These are phyloP conservation scores for Dillenia suffruticosa DNA, from an alignment of 164 flowering plant species.

Conservation along the genomic window DNA sequence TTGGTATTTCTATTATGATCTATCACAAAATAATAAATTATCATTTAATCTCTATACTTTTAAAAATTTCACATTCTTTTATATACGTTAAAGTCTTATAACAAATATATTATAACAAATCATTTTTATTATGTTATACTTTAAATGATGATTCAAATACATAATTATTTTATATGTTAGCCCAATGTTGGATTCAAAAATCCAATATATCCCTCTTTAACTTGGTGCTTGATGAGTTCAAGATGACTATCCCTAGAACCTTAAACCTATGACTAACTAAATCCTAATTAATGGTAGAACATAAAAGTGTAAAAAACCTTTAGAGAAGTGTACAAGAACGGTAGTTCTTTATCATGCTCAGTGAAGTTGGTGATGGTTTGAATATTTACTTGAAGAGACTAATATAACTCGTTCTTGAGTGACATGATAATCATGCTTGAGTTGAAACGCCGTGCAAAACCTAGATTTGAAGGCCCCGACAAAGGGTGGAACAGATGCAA, in stretches of 20 bases:
- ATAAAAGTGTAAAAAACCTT: slow-evolving; percentile 31
- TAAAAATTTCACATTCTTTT: no score
- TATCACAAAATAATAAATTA: no score
- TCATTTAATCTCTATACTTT: no score
- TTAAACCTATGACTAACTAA: background rate
- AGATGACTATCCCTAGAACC: slow-evolving; percentile 1
- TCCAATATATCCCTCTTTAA: no score
- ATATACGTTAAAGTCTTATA: no score
- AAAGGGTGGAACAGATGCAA: slow-evolving; percentile 50
- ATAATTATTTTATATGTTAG: no score
- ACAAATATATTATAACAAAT: no score
- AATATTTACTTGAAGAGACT: slow-evolving; percentile 46
- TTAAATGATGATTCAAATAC: no score
- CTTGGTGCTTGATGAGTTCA: background rate
- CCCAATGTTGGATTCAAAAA: no score
- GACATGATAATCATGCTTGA: slow-evolving; percentile 33
- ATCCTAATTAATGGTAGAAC: background rate
- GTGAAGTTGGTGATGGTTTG: slow-evolving; percentile 41
- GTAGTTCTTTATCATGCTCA: slow-evolving; percentile 58
- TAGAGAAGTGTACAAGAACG: slow-evolving; percentile 51
- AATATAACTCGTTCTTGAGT: slow-evolving; percentile 44
- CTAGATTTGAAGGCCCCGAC: slow-evolving; percentile 52
- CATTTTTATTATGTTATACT: no score
- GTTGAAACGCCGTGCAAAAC: slow-evolving; percentile 82
- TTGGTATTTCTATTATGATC: no score